A percentile compares a stretch with the other conserved stretches of the same genome.
These are phyloP conservation scores for Boletus semigastroideus DNA, from an alignment of 1,284 basidiomycete genomes.

Conservation along the genomic window DNA sequence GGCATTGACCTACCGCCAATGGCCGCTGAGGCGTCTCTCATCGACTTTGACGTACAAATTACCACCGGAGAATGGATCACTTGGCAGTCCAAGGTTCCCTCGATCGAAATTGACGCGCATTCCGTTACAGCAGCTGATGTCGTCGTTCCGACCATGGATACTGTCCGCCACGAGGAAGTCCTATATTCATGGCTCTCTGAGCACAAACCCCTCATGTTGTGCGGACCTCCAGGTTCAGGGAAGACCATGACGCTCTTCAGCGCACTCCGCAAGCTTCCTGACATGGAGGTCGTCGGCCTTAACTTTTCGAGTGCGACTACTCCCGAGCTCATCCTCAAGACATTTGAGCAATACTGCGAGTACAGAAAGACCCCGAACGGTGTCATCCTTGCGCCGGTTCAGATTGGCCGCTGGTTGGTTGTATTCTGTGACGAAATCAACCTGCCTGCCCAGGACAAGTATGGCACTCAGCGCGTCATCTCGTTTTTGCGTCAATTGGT, in stretches of 20 bases:
- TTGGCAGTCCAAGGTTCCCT: conserved; percentile 92
- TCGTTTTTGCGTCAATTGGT: conserved; percentile 98
- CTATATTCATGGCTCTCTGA: conserved; percentile 98
- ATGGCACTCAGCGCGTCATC: conserved; percentile 98
- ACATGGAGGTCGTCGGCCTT: conserved; percentile 98
- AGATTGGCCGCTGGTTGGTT: conserved; percentile 97
- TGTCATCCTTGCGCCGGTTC: conserved; percentile 88
- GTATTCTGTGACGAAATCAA: conserved; percentile 99
- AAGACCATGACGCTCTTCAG: conserved; percentile 99
- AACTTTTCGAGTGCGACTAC: conserved; percentile 99
- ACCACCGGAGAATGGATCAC: conserved; percentile 83
- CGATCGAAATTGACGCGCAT: conserved; percentile 96
- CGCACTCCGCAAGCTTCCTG: conserved; percentile 94
- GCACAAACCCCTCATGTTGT: conserved; percentile 98
- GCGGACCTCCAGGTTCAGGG: conserved; percentile 97
- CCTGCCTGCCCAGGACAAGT: conserved; percentile 94
- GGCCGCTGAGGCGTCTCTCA: conserved; percentile 76
- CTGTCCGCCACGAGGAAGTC: conserved; percentile 97
- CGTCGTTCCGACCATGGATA: conserved; percentile 98
- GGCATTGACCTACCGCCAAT: conserved; percentile 88
- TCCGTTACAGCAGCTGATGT: conserved; percentile 94
- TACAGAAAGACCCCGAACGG: conserved; percentile 98
- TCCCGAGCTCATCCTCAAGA: conserved; percentile 96
- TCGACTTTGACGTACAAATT: conserved; percentile 96
- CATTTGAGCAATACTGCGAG: conserved; percentile 99